Evolutionary conservation across 83 land plant species (phyloP), one percentile per base, ranked within the genome.

Genomic region (Picea abies): DNA sequence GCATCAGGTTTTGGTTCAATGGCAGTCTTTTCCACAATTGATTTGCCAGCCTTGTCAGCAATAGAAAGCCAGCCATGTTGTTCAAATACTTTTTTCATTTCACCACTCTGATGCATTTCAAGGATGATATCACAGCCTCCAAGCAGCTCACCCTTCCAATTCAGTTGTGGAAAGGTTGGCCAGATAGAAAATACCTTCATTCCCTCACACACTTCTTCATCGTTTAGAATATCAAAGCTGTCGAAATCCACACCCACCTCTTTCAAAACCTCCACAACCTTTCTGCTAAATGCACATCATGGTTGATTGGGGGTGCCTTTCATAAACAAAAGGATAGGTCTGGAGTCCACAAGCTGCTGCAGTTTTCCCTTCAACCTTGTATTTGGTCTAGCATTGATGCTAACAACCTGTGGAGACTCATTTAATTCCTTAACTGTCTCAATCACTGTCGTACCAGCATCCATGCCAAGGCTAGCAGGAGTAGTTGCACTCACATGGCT

Each of bases 131-230:
- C 97, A 87, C 88, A 89, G 29, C 97, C 97, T 78, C 97, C 95
- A 69, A 94, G 84, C 52, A 94, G 90, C 80, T 94, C 97, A 41
- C 97, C 93, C 79, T 94, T 94, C 83, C 92, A 89, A 83, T 88
- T 93, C 44, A 95, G 91, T 82, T 95, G 97, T 69, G 97, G 97
- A 85, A 83, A 95, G 15, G 96, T 95, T 44, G 97, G 96, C 97
- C 96, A 95, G 78, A 93, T 95, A 16, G 97, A 95, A 79, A 81
- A 93, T 58, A 80, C 86, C 88, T 95, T 95, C 85, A 95, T 83
- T 60, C 96, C 96, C 63, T 95, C 94, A 39, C 96, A 92, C 78
- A 95, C 96, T 22, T 93, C 88, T 63, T 91, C 83, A 80, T 95
- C 96, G 5, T 84, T 77, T 3, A 95, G 80, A 19, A 95, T 93